Evolutionary conservation across 345 rosid genomes (phyloP).

Genomic region (Dipteronia sinensis): DNA sequence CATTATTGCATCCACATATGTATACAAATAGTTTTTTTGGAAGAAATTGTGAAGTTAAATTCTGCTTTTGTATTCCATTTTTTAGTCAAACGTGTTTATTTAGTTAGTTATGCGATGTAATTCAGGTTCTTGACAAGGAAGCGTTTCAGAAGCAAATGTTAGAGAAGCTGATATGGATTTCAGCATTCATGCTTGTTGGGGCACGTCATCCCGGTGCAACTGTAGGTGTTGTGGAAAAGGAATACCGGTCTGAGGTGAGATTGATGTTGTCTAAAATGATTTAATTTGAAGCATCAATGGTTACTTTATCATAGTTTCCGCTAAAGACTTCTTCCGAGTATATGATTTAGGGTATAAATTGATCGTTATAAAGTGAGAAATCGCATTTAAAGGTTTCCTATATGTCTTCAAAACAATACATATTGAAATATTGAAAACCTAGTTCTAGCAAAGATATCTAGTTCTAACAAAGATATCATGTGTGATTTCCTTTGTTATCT

Average conservation of each 20-base stretch:
- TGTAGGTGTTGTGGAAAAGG: constrained; percentile 84
- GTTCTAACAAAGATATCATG: no score
- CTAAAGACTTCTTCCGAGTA: no score
- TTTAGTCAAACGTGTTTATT: not conserved
- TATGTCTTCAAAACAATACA: no score
- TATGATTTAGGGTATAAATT: no score
- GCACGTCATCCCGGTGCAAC: constrained; percentile 98
- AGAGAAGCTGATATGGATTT: constrained; percentile 95
- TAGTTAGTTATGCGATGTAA: not conserved
- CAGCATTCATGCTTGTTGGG: constrained; percentile 98
- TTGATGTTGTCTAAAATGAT: not conserved
- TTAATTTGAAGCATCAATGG: no score
- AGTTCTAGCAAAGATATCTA: no score
- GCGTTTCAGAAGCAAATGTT: constrained; percentile 95
- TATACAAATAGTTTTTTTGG: not conserved
- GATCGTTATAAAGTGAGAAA: no score
- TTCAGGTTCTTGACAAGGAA: constrained; percentile 85
- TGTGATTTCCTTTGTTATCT: no score
- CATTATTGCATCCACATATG: not conserved
- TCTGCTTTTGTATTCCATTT: not conserved
- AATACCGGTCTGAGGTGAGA: constrained; percentile 75
- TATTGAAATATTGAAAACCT: no score
- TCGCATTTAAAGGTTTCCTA: no score
- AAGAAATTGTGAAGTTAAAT: not conserved
- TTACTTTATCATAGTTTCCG: no score